Evolutionary conservation across 2,329 filamentous ascomycete species (phyloP), one percentile per base, ranked within the genome.

Genomic region (Thielaviopsis euricoi): DNA sequence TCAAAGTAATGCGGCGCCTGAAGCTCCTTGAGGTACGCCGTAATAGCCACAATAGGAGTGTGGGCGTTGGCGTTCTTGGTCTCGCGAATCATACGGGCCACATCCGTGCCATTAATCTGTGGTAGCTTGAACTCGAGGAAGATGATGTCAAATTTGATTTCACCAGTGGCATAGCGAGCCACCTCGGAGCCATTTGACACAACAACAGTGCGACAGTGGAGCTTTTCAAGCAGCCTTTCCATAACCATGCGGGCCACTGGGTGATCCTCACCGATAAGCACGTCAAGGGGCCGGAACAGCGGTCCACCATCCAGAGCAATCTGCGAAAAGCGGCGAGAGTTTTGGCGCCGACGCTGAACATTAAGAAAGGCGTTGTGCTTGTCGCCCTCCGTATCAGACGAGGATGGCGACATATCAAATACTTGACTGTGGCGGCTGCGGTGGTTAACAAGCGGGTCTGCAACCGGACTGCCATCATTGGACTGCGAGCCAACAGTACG

Each of bases 71-170:
- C 82, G 68, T 96, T 96, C 73, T 91, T 93, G 0, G 91, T 96
- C 67, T 97, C 91, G 53, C 93, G 84, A 64, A 98, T 89, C 93
- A 98, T 98, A 37, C 93, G 86, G 55, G 93, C 91, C 58, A 98
- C 88, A 67, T 98, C 93, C 13, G 89, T 87, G 23, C 93, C 93
- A 65, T 89, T 97, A 66, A 97, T 89, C 66, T 95, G 89, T 10
- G 93, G 91, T 52, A 98, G 75, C 68, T 91, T 94, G 73, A 89
- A 96, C 71, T 98, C 93, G 70, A 95, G 91, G 76, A 98, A 93
- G 68, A 98, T 96, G 65, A 96, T 89, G 70, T 98, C 93, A 67
- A 97, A 98, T 67, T 97, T 95, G 67, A 98, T 91, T 67, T 97
- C 91, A 66, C 91, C 91, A 76, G 95, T 87, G 26, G 93, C 89